Evolutionary conservation across 2,329 filamentous ascomycete species (phyloP), one percentile per base, ranked within the genome.

Genomic region (Emydomyces testavorans): DNA sequence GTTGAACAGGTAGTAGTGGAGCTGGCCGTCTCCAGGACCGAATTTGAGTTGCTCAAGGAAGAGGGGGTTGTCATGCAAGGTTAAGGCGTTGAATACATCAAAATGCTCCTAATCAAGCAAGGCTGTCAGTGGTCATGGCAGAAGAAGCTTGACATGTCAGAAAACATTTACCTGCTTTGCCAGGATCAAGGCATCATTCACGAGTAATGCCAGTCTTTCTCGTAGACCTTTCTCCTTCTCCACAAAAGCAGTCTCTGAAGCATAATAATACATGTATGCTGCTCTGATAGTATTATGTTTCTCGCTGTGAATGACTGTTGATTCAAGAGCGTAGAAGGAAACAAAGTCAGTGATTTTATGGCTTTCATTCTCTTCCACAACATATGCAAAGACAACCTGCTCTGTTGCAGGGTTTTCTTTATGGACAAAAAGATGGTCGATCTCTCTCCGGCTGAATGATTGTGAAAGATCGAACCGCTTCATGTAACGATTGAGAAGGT

Each of bases 1-100:
- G 69, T 98, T 98, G 76, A 93, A 98, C 26, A 98, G 73, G 66
- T 98, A 98, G 70, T 89, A 98, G 67, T 98, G 88, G 58, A 98
- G 73, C 65, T 92, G 87, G 39, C 92, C 92, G 64, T 98, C 92
- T 26, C 92, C 92, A 4, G 84, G 82, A 37, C 90, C 92, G 60
- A 95, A 98, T 66, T 94, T 94, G 62, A 95, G 86, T 56, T 95
- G 77, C 62, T 90, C 82, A 4, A 98, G 74, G 76, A 98, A 96
- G 16, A 96, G 75, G 0, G 80, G 83, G 65, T 98, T 98, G 66
- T 98, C 90, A 68, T 94, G 82, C 32, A 95, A 75, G 0, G 89
- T 94, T 48, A 98, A 75, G 0, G 88, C 90, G 61, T 98, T 98
- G 74, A 96, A 93, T 50, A 98, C 92, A 63, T 98, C 92, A 61